Base-by-base conservation (phyloP, 768 basidiomycete species). In the Psilocybe tampanensis region DNA sequence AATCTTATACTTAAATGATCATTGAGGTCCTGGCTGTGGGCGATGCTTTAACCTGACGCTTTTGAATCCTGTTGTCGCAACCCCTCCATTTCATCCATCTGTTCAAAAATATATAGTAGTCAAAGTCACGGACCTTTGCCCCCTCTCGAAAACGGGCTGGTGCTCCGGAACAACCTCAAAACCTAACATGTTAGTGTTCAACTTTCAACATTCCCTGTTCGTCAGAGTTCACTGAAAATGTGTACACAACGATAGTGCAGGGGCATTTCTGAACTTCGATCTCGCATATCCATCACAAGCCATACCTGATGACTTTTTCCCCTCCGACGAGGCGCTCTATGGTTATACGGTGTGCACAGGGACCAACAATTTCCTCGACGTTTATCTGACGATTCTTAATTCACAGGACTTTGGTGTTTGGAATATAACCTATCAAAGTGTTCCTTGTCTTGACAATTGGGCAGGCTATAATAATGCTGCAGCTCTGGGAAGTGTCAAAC, bases 81-180 rank as follows among this genome's bases (percentile, higher is more conserved):
- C 79, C 41, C 91, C 91, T 8, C 89, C 85, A 0, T 94, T 89
- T 69, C 81, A 82, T 63, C 90, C 90, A 2, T 64, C 80, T 24
- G 73, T 74, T 24, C 74, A 78, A 9, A 88, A 84, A 53, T 85
- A 80, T 39, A 73, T 92, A 13, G 81, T 90, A 21, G 74, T 94
- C 49, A 94, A 94, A 71, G 72, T 94, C 41, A 92, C 88, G 3
- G 92, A 94, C 68, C 70, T 91, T 18, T 94, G 92, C 66, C 91
- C 92, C 6, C 71, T 83, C 15, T 83, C 83, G 1, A 67, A 71
- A 52, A 67, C 67, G 19, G 88, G 86, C 15, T 91, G 86, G 89
- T 94, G 92, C 64, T 84, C 81, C 36, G 92, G 82, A 3, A 91
- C 86, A 8, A 69, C 73, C 4, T 70, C 69, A 4, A 80, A 81